These are phyloP conservation scores for Aspergillus pseudonomiae DNA, from an alignment of 2,329 filamentous ascomycete species.

Conservation along the genomic window DNA sequence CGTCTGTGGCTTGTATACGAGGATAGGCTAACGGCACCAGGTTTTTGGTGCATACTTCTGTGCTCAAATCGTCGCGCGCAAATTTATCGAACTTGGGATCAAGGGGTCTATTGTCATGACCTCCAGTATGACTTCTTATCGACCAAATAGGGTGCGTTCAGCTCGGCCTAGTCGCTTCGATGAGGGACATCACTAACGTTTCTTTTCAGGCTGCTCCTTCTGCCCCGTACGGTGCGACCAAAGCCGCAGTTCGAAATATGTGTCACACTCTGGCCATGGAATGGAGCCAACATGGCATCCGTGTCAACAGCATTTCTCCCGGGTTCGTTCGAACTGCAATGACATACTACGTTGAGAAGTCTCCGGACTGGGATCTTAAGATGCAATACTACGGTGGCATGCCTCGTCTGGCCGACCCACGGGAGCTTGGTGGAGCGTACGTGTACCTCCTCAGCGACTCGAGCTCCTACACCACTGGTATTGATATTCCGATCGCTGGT, in stretches of 20 bases:
- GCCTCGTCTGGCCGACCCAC: conserved; percentile 55
- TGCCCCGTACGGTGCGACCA: conserved; percentile 52
- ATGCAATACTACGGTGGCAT: conserved; percentile 63
- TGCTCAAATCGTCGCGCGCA: conserved; percentile 32
- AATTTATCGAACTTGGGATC: conserved; percentile 47
- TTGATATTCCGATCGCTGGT: conserved; percentile 44
- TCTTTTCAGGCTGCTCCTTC: conserved; percentile 49
- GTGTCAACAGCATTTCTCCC: conserved; percentile 50
- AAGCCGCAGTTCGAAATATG: conserved; percentile 44
- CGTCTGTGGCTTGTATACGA: background rate
- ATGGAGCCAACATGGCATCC: conserved; percentile 48
- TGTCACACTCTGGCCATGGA: conserved; percentile 49
- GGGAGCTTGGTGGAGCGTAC: conserved; percentile 60
- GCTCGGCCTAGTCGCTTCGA: background rate
- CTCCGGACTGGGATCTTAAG: conserved; percentile 59
- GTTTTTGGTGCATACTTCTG: conserved; percentile 36
- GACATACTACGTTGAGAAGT: conserved; percentile 56
- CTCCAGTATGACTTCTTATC: conserved; percentile 53
- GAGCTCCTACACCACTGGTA: conserved; percentile 41
- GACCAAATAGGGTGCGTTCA: conserved; percentile 45
- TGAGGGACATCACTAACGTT: background rate
- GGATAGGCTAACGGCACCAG: conserved; percentile 6
- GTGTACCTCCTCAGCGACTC: conserved; percentile 59
- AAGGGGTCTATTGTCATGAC: conserved; percentile 49
- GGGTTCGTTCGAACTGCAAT: conserved; percentile 49